Conservation (phyloP, 306 rosid species). For the Vigna unguiculata region DNA sequence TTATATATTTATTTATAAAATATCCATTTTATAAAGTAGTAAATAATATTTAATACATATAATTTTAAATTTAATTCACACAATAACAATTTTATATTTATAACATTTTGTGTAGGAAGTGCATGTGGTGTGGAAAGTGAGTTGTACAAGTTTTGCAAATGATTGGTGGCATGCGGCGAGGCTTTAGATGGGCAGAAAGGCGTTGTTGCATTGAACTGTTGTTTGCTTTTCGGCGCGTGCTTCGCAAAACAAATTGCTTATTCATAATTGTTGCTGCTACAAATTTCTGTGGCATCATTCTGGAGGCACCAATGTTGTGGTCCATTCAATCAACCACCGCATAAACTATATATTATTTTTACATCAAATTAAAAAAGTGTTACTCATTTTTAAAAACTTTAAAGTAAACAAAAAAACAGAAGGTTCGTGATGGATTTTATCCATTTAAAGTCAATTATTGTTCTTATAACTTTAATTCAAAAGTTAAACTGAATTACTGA, state of each 20-base stretch:
- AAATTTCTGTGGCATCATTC: background rate
- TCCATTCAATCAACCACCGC: background rate
- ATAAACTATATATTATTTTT: background rate
- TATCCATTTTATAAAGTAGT: too few relatives aligned
- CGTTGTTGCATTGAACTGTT: conserved; percentile 23
- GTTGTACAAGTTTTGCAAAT: background rate
- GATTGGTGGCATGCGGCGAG: conserved; percentile 5
- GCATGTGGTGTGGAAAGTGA: background rate
- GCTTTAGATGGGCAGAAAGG: conserved; percentile 29
- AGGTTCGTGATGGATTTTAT: background rate
- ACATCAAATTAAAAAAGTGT: background rate
- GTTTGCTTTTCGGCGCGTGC: conserved; percentile 48
- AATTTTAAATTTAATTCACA: too few relatives aligned
- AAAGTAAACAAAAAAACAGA: background rate
- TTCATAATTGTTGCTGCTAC: too few relatives aligned
- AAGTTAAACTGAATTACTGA: too few relatives aligned
- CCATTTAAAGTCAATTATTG: too few relatives aligned
- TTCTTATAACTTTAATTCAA: too few relatives aligned
- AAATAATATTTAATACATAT: too few relatives aligned
- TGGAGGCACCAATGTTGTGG: background rate
- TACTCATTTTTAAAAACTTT: background rate
- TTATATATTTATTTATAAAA: too few relatives aligned
- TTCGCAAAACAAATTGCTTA: too few relatives aligned
- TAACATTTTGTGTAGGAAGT: too few relatives aligned
- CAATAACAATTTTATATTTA: too few relatives aligned